Evolutionary conservation across 2,329 filamentous ascomycete species (phyloP).

Genomic region (Alternaria sp.): DNA sequence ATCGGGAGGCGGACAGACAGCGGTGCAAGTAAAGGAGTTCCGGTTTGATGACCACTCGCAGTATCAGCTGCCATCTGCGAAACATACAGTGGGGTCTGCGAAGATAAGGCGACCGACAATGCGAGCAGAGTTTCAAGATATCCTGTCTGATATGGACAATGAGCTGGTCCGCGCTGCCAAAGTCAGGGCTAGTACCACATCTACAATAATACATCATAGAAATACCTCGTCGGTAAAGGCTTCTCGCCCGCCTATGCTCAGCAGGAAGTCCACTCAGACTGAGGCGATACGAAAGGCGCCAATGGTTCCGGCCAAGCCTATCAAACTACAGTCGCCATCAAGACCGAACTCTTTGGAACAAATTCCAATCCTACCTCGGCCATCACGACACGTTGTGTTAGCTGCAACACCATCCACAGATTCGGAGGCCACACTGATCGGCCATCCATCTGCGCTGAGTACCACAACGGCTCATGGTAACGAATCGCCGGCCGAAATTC

Average conservation of each 20-base stretch:
- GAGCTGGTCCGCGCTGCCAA: conserved; percentile 37
- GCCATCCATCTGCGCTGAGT: conserved; percentile 29
- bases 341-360: conserved; percentile 32
- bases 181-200: conserved; percentile 26
- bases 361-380: conserved; percentile 21
- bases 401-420: conserved; percentile 30
- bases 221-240: conserved; percentile 33
- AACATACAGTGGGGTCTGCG: conserved; percentile 17
- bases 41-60: conserved; percentile 47
- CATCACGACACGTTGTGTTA: conserved; percentile 14
- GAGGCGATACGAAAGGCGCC: conserved; percentile 27
- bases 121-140: conserved; percentile 33
- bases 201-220: conserved; percentile 23
- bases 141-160: conserved; percentile 44
- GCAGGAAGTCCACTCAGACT: conserved; percentile 29
- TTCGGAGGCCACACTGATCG: conserved; percentile 43
- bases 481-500: conserved; percentile 12
- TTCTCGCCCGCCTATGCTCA: conserved; percentile 31
- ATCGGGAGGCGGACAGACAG: conserved; percentile 9
- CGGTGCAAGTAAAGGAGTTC: conserved; percentile 27
- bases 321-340: conserved; percentile 25
- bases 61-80: conserved; percentile 37
- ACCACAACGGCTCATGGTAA: conserved; percentile 14
- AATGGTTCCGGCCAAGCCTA: conserved; percentile 19
- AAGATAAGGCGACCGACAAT: conserved; percentile 22